Base-by-base conservation (phyloP, 2,329 filamentous ascomycete species). In the Colletotrichum truncatum region DNA sequence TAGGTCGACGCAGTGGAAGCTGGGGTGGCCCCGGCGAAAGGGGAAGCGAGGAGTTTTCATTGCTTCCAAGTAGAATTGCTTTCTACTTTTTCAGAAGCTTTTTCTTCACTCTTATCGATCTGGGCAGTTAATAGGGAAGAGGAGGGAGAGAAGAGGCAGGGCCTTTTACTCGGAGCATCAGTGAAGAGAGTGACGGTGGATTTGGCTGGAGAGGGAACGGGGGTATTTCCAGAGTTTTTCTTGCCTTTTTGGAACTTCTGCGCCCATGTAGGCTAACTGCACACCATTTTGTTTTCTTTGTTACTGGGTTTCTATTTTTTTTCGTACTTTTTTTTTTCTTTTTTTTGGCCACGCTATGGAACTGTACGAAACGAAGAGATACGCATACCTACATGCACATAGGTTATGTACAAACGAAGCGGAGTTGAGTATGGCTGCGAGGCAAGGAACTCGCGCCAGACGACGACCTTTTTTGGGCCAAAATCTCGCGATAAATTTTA, bases 371-470 rank as follows among this genome's bases (percentile, higher is more conserved):
- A 30, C 8, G 32, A 51, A 16, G 39, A 11, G 23, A 25, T 23
- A 25, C 26, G 10, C 18, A 38, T 38, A 14, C 28, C 12, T 60
- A 10, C 10, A 26, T 36, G 57, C 28, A 60, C 14, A 60, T 54
- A 53, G 56, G 57, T 25, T 45, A 65, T 62, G 62, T 62, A 62
- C 48, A 54, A 61, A 64, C 32, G 14, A 60, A 64, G 48, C 55
- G 28, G 39, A 38, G 26, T 26, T 46, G 26, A 30, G 61, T 41
- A 32, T 21, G 32, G 16, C 34, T 48, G n/a, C 48, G 57, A 61
- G 62, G 48, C 62, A 54, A 11, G 56, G 41, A 41, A 65, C 49
- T 51, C 28, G 43, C 28, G 36, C 34, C 52, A 55, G 38, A 34
- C 28, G 16, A 55, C 12, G 52, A 55, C 18, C 28, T 18, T 26